These are phyloP conservation scores for Paracorniculantispora psalliotae DNA, from an alignment of 2,329 filamentous ascomycete species.

Conservation along the genomic window DNA sequence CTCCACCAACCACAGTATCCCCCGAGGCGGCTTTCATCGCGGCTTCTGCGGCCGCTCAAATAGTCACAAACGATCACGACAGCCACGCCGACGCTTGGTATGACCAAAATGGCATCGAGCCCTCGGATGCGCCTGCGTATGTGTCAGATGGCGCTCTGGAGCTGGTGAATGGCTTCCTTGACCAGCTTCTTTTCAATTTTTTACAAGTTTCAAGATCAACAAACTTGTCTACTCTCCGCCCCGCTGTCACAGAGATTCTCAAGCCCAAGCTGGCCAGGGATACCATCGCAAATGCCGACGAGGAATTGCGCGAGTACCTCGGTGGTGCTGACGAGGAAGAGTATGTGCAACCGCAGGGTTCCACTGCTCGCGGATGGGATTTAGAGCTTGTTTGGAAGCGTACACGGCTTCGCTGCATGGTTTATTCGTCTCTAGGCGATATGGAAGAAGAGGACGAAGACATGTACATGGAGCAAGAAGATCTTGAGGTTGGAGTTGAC, in stretches of 20 bases:
- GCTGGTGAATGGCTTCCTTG: slow-evolving; percentile 86
- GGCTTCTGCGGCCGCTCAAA: slow-evolving; percentile 79
- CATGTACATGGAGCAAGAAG: slow-evolving; percentile 75
- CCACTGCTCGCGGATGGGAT: slow-evolving; percentile 65
- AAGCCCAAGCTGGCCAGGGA: slow-evolving; percentile 85
- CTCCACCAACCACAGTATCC: slow-evolving; percentile 63
- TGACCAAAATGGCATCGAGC: slow-evolving; percentile 62
- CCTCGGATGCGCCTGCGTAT: slow-evolving; percentile 61
- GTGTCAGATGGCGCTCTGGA: slow-evolving; percentile 69
- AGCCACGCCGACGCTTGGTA: slow-evolving; percentile 65
- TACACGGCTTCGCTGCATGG: slow-evolving; percentile 90
- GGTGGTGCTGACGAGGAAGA: slow-evolving; percentile 75
- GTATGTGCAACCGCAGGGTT: slow-evolving; percentile 49
- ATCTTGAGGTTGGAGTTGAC: slow-evolving; percentile 54
- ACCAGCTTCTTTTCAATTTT: slow-evolving; percentile 88
- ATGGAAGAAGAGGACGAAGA: slow-evolving; percentile 98
- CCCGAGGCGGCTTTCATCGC: slow-evolving; percentile 87
- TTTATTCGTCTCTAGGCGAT: slow-evolving; percentile 92
- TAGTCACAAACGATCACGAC: slow-evolving; percentile 84
- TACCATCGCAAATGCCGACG: slow-evolving; percentile 75
- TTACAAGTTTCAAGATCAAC: slow-evolving; percentile 77
- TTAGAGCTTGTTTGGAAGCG: slow-evolving; percentile 93
- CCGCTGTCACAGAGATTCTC: slow-evolving; percentile 79
- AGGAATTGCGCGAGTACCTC: slow-evolving; percentile 83
- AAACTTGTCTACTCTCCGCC: slow-evolving; percentile 66